Conservation (phyloP, 345 rosid genomes). For the Tarenaya hassleriana region DNA sequence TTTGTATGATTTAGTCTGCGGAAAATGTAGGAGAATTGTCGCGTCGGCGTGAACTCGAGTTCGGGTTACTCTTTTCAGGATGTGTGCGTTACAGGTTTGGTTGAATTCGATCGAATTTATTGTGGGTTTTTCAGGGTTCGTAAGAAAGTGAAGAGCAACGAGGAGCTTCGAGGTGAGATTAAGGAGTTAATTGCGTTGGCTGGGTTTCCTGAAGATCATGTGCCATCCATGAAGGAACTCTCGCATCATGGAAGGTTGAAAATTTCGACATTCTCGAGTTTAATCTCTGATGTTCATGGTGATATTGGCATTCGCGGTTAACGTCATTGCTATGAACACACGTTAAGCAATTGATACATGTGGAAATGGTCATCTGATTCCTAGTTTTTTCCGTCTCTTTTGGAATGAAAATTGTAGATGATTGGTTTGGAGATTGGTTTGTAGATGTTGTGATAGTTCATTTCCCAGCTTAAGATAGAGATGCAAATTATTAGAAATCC, state of each 20-base stretch:
- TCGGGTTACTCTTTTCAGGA: no score
- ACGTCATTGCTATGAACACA: no score
- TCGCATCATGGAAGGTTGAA: slow-evolving; percentile 68
- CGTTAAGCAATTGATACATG: no score
- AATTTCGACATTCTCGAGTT: background rate
- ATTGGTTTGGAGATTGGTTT: no score
- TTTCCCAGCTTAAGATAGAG: no score
- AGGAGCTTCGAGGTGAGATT: slow-evolving; percentile 62
- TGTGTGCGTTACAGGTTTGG: no score
- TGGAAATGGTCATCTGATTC: no score
- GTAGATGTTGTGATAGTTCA: no score
- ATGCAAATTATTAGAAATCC: no score
- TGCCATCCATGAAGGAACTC: slow-evolving; percentile 79
- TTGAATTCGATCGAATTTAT: background rate
- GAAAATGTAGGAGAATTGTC: background rate
- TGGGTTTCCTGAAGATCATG: slow-evolving; percentile 63
- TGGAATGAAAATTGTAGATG: no score
- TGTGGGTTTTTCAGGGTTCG: slow-evolving; percentile 37
- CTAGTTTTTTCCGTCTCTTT: background rate
- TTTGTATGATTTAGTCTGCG: background rate
- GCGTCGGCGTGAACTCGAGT: background rate
- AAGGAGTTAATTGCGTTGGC: slow-evolving; percentile 49
- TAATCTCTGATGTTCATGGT: no score
- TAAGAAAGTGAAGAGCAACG: slow-evolving; percentile 71
- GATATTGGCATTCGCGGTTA: no score